Conservation (phyloP, 495 filamentous ascomycete species). For the Aspergillus haitiensis region DNA sequence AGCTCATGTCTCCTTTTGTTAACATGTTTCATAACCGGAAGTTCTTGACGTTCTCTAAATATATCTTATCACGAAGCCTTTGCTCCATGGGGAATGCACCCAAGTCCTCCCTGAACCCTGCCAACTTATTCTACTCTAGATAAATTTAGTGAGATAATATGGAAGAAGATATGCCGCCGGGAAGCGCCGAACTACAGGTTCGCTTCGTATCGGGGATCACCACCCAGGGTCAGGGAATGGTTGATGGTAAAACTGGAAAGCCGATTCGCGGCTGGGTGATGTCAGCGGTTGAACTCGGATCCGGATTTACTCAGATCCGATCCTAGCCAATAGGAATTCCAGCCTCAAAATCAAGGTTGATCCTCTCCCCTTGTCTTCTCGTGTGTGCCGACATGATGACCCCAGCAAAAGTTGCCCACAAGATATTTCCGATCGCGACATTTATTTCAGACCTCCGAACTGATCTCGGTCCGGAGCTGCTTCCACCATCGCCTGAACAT, state of each 20-base stretch:
- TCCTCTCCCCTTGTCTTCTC: not conserved
- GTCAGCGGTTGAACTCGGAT: not conserved
- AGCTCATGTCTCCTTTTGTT: not conserved
- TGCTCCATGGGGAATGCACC: slow-evolving; percentile 22
- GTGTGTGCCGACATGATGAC: not conserved
- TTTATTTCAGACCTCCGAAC: slow-evolving; percentile 28
- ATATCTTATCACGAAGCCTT: slow-evolving; percentile 21
- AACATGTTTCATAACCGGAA: slow-evolving; percentile 14
- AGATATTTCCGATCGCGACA: slow-evolving; percentile 25
- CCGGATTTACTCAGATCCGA: not conserved
- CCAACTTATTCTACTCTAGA: no score
- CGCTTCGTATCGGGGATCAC: no score
- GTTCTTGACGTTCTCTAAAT: slow-evolving; percentile 24
- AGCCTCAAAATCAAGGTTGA: not conserved
- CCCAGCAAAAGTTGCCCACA: slow-evolving; percentile 4
- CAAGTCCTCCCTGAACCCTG: slow-evolving; percentile 16
- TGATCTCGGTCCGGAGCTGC: slow-evolving; percentile 12
- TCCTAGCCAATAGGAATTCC: not conserved
- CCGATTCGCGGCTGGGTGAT: no score
- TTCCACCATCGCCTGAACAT: not conserved
- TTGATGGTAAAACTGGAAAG: no score
- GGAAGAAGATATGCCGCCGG: no score
- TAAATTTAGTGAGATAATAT: no score
- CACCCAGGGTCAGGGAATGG: no score
- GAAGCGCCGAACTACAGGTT: no score